Conservation (phyloP, 2,329 filamentous ascomycete species). For the Scedosporium boydii region DNA sequence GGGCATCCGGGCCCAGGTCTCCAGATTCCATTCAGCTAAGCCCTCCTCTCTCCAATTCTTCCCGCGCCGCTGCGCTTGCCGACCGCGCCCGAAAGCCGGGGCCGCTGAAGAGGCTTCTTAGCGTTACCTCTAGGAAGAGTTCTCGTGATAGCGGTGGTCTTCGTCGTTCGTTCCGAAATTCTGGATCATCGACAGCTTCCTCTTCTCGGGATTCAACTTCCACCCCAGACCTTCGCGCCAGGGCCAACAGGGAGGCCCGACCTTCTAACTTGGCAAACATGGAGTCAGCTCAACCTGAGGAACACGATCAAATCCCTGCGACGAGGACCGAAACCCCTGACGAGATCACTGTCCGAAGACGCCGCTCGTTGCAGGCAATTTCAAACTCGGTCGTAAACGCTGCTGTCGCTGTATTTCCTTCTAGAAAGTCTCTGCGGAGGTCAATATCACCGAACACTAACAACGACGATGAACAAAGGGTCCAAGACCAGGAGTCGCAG, state of each 20-base stretch:
- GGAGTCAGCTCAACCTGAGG: background rate
- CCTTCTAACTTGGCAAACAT: background rate
- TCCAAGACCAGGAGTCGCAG: background rate
- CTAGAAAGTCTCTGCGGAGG: background rate
- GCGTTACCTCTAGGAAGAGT: slow-evolving; percentile 2
- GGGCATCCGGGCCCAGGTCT: slow-evolving; percentile 11
- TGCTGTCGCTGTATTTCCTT: slow-evolving; percentile 10
- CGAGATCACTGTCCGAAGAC: background rate
- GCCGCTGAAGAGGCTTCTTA: slow-evolving; percentile 2
- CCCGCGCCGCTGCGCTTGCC: slow-evolving; percentile 14
- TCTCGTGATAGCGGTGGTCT: background rate
- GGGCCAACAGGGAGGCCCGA: background rate
- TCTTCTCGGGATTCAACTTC: background rate
- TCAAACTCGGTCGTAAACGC: slow-evolving; percentile 10
- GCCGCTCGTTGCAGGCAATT: slow-evolving; percentile 10
- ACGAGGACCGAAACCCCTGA: background rate
- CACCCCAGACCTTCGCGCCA: background rate
- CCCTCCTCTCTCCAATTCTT: slow-evolving; percentile 19
- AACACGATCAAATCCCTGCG: background rate
- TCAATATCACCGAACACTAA: background rate
- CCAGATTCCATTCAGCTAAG: slow-evolving; percentile 17
- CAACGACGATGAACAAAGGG: background rate
- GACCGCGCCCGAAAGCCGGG: background rate
- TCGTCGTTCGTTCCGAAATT: slow-evolving; percentile 1
- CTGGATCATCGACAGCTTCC: background rate